phyloP scores from a whole-genome alignment of 495 filamentous ascomycete genomes.

The Lophiostoma macrostomum region DNA sequence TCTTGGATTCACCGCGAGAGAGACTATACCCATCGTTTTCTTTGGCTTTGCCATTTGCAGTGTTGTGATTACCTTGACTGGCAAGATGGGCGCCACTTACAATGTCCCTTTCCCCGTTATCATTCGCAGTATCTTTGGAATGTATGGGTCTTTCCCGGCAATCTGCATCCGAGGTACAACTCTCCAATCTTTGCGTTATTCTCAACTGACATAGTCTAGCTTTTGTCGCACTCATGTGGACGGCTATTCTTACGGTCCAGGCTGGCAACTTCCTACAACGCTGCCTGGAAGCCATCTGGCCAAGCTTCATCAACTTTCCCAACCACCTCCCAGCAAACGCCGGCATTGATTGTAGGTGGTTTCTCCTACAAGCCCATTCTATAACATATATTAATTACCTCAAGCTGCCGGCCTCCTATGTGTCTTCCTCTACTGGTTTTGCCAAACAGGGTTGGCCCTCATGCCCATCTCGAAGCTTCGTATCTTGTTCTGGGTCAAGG shows the following conservation, averaged over 20 bases:
- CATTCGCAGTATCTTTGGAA: slow-evolving; percentile 71
- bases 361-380: too few species aligned
- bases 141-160: slow-evolving; percentile 67
- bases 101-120: slow-evolving; percentile 86
- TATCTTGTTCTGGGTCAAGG: slow-evolving; percentile 35
- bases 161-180: slow-evolving; percentile 44
- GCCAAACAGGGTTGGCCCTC: slow-evolving; percentile 42
- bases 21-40: slow-evolving; percentile 49
- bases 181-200: slow-evolving; percentile 8
- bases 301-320: slow-evolving; percentile 54
- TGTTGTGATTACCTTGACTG: slow-evolving; percentile 47
- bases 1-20: slow-evolving; percentile 48
- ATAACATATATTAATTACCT: too few species aligned
- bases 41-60: slow-evolving; percentile 48
- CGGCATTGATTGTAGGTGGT: slow-evolving; percentile 44
- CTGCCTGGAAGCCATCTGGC: slow-evolving; percentile 66
- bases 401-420: slow-evolving; percentile 48
- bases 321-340: slow-evolving; percentile 47
- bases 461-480: slow-evolving; percentile 35
- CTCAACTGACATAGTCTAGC: slow-evolving; percentile 37
- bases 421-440: slow-evolving; percentile 51
- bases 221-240: slow-evolving; percentile 52
- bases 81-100: slow-evolving; percentile 65
- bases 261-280: slow-evolving; percentile 47
- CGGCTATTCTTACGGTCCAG: slow-evolving; percentile 49